Base-by-base conservation (phyloP, 139 green algal species). In the Marvania coccoides region DNA sequence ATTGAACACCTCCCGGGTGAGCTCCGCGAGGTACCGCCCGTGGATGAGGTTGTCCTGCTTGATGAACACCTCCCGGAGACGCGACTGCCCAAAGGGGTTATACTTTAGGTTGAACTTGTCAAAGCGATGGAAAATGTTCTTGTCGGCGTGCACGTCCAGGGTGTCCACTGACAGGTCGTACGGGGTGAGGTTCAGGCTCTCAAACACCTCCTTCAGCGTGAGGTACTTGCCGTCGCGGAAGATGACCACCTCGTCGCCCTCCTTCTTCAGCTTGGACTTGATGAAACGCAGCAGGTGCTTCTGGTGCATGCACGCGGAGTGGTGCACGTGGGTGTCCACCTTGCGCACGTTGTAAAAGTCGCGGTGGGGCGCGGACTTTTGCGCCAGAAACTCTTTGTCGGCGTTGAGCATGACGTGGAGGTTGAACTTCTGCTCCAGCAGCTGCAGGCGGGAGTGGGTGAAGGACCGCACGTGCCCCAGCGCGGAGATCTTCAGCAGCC, bases 311-410 rank as follows among this genome's bases (percentile, higher is more conserved):
- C 94, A 99, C 6, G 94, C 89, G 55, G 28, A 55, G 84, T 98
- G 93, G 77, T 98, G 93, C 57, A 98, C 88, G 76, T 98, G 93
- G 28, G 57, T 62, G 47, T 63, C 58, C 23, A 87, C 90, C 87
- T 99, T 99, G 66, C 94, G 83, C 33, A 99, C 90, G 79, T 99
- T 99, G 87, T 99, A 99, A 67, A 99, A 98, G 81, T 99, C 91
- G n/a, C 93, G 73, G 80, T 99, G 95, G 6, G 94, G 91, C 23
- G 93, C 94, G 4, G 67, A 74, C 81, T 99, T 99, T 82, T 98
- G 94, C 3, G 88, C 90, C 26, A 96, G 67, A 73, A 96, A 96
- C 82, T 99, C 95, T 73, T 95, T 94, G 77, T 99, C 94, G 14
- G 89, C 86, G 73, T 99, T 99, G 19, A 99, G 89, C 91, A 97